Evolutionary conservation across 495 filamentous ascomycete species (phyloP).

Genomic region (Neurospora discreta): DNA sequence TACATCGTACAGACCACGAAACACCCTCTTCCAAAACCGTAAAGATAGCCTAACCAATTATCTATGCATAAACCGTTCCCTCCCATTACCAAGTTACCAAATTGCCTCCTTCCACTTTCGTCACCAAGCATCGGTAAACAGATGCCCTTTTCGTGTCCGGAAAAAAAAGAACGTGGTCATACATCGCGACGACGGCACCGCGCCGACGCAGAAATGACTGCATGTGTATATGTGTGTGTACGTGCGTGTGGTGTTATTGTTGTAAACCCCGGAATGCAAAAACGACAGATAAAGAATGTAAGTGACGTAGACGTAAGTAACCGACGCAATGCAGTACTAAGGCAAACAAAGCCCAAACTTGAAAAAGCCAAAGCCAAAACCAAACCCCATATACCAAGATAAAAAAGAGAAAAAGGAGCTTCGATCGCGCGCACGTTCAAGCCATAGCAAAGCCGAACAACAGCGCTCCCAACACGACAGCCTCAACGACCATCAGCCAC

Average conservation of each 20-base stretch:
- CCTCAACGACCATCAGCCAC: conserved; percentile 10
- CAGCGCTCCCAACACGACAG: conserved; percentile 18
- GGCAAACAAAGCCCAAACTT: background rate
- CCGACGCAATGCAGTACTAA: background rate
- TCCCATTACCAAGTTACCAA: background rate
- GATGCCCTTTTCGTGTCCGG: background rate
- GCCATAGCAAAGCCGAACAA: conserved; percentile 3
- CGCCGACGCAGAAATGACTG: background rate
- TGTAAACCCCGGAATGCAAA: background rate
- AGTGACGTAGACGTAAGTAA: background rate
- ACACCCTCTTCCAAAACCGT: background rate
- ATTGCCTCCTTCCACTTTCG: background rate
- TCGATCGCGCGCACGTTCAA: background rate
- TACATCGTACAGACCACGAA: background rate
- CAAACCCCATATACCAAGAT: background rate
- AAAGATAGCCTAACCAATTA: background rate
- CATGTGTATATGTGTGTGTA: background rate
- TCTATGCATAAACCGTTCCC: background rate
- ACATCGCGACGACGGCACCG: background rate
- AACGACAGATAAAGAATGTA: background rate
- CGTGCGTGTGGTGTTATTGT: background rate
- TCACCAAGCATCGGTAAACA: background rate
- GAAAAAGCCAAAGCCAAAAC: background rate
- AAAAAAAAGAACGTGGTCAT: background rate
- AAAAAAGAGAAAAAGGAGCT: background rate